A percentile compares a stretch with the other conserved stretches of the same genome.
phyloP scores from a whole-genome alignment of 73 alveolate species.

The Paramecium caudatum region DNA sequence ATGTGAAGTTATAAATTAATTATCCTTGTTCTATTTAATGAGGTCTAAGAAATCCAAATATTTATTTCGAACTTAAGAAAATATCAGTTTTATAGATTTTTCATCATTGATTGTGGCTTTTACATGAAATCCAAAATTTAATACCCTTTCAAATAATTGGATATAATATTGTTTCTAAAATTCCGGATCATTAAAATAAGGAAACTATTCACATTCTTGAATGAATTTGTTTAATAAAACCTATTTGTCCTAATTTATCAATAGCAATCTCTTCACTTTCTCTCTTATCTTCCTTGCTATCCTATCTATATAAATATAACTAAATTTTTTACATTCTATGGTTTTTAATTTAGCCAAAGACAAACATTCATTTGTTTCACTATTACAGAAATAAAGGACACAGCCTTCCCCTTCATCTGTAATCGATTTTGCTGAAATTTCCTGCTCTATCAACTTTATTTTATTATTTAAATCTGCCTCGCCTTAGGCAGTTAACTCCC shows the following conservation, averaged over 20 bases:
- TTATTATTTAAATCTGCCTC: not conserved
- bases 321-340: constrained; percentile 2
- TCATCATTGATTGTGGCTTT: too few species aligned
- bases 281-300: constrained; percentile 24
- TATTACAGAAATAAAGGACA: constrained; percentile 16
- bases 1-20: not conserved
- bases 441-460: not conserved
- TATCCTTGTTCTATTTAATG: too few species aligned
- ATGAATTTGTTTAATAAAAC: not conserved
- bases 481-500: not conserved
- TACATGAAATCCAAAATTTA: not conserved
- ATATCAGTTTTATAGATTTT: too few species aligned
- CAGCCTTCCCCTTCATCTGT: constrained; percentile 47
- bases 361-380: not conserved
- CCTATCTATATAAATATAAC: not conserved
- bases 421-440: not conserved
- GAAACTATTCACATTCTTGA: not conserved
- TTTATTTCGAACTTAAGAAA: too few species aligned
- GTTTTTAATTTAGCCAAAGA: constrained; percentile 48
- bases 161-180: not conserved
- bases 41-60: too few species aligned
- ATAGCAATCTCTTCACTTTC: not conserved
- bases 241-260: not conserved
- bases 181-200: constrained; percentile 29
- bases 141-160: not conserved